Conservation (phyloP, 345 rosid species). For the Angophora floribunda region DNA sequence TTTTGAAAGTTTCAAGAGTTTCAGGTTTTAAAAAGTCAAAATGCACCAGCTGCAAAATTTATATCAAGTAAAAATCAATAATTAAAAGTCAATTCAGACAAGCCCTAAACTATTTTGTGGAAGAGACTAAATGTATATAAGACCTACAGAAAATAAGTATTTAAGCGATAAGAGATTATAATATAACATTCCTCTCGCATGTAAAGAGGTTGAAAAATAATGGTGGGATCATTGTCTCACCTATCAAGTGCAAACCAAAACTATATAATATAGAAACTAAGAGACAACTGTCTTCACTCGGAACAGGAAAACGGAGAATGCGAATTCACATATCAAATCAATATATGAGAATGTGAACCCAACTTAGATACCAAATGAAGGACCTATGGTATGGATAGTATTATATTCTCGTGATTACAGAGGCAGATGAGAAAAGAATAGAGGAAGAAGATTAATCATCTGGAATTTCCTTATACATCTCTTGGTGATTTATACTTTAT, state of each 20-base stretch:
- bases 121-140: background rate
- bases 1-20: background rate
- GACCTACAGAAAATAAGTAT: background rate
- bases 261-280: background rate
- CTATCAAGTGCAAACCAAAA: background rate
- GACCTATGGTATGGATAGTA: background rate
- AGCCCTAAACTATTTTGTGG: background rate
- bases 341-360: background rate
- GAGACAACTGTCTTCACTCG: background rate
- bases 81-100: background rate
- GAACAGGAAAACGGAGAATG: background rate
- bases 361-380: background rate
- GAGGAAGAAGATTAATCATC: background rate
- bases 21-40: background rate
- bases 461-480: background rate
- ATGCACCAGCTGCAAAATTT: background rate
- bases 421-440: background rate
- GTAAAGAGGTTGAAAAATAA: background rate
- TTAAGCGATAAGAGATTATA: background rate
- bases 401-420: no score
- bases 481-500: background rate
- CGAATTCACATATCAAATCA: background rate
- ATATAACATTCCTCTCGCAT: background rate
- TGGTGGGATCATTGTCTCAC: background rate
- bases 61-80: background rate